Evolutionary conservation across 306 rosid genomes (phyloP).

Genomic region (Delonix regia): DNA sequence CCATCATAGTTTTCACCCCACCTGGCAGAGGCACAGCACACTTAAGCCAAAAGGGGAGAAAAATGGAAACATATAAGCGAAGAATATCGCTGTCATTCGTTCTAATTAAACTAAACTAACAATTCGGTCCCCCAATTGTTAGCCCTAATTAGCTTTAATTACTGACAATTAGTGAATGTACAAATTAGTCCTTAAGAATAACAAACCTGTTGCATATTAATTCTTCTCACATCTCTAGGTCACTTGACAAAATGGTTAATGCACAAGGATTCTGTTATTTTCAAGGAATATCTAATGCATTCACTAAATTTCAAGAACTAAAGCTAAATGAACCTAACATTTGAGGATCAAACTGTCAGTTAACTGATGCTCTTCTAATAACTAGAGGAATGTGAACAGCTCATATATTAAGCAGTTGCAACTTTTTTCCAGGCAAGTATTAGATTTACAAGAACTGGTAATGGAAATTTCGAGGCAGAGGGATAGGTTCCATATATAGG

Average conservation of each 20-base stretch:
- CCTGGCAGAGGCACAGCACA: constrained; percentile 48
- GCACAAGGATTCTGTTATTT: neutral
- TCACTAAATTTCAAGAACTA: neutral
- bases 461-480: neutral
- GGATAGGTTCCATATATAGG: neutral
- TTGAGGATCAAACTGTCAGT: neutral
- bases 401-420: neutral
- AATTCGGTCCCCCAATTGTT: neutral
- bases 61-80: neutral
- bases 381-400: neutral
- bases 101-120: neutral
- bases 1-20: constrained; percentile 98
- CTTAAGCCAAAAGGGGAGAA: neutral
- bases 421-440: constrained; percentile 3
- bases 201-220: neutral
- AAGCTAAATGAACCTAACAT: neutral
- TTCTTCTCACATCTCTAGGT: neutral
- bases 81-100: neutral
- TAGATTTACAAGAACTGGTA: constrained; percentile 13
- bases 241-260: neutral
- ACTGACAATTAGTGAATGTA: neutral
- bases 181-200: too few relatives aligned
- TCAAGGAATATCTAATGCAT: neutral
- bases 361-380: neutral
- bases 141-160: neutral